A percentile compares a stretch with the other conserved stretches of the same genome.
Conservation (phyloP, 2,329 filamentous ascomycete species). For the Alternaria sp. region DNA sequence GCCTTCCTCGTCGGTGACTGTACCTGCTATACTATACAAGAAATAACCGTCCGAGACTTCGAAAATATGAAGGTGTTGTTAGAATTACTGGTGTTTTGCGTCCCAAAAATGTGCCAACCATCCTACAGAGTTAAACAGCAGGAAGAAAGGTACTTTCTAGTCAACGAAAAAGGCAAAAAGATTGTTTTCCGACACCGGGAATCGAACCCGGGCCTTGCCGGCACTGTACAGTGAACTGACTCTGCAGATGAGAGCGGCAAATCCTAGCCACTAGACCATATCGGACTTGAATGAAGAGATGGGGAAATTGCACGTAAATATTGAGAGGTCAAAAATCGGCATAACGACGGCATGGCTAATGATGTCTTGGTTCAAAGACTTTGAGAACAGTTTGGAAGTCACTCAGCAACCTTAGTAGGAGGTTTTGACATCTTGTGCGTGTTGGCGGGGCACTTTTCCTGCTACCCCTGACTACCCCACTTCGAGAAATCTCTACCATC, state of each 20-base stretch:
- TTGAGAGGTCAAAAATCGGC: too few relatives aligned
- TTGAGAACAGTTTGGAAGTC: neutral
- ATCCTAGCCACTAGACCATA: constrained; percentile 25
- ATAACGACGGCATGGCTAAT: neutral
- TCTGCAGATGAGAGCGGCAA: constrained; percentile 22
- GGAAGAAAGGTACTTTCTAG: too few relatives aligned
- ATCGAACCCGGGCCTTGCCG: constrained; percentile 25
- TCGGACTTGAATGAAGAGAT: constrained; percentile 15
- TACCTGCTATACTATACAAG: too few relatives aligned
- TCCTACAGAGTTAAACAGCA: too few relatives aligned
- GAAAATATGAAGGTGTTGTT: too few relatives aligned
- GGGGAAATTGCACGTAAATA: too few relatives aligned
- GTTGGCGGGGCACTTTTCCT: neutral
- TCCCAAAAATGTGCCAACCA: too few relatives aligned
- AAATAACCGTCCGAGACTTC: too few relatives aligned
- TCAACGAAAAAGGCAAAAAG: constrained; percentile 4
- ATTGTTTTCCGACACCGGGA: constrained; percentile 22
- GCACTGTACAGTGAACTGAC: constrained; percentile 15
- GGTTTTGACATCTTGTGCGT: neutral
- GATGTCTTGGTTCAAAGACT: neutral
- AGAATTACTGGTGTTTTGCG: too few relatives aligned
- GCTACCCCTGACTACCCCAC: neutral
- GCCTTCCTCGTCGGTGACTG: too few relatives aligned
- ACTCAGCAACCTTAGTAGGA: neutral
- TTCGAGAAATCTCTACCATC: neutral